Evolutionary conservation across 345 rosid genomes (phyloP), one percentile per base, ranked within the genome.

Genomic region (Crucihimalaya himalaica): DNA sequence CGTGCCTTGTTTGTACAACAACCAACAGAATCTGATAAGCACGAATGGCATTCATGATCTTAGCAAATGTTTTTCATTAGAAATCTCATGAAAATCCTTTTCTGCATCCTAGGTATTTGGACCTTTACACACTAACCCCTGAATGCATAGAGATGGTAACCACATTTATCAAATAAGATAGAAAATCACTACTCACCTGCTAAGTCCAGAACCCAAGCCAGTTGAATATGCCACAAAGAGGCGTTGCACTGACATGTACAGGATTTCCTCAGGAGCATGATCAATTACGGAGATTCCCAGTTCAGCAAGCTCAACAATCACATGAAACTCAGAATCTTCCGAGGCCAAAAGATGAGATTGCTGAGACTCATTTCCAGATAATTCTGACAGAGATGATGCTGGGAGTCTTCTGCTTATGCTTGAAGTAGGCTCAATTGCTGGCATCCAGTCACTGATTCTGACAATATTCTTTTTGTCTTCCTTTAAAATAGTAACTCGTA

Each of bases 261-360:
- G 67, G 79, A 90, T 86, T 81, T 90, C 99, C 84, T 92, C 98
- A 54, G 99, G 99, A 23, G 98, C 90, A 81, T 90, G 94, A 79
- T 96, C 99, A 20, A 92, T 74, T 27, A 96, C 76, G 15, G 99
- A 96, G 75, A 92, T 80, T 51, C 99, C 98, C 68, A 96, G 94
- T 83, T 92, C 99, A 50, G 93, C 84, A 70, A 92, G 87, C 85
- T 96, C 99, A 60, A 92, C 70, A 70, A 87, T 73, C 43, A 90
- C 85, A 86, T 90, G 99, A 83, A 92, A 92, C 83, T 95, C 98
- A 66, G 83, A 79, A 46, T 88, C 95, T 39, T 82, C 50, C 6
- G 77, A 25, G 19, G 84, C 65, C 16, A 62, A 65, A 74, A 80
- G 69, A 34, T 84, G 85, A 67, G 81, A 87, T 48, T 72, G 85